phyloP scores from a whole-genome alignment of 768 basidiomycete species.

The Fomitopsis pulvina region DNA sequence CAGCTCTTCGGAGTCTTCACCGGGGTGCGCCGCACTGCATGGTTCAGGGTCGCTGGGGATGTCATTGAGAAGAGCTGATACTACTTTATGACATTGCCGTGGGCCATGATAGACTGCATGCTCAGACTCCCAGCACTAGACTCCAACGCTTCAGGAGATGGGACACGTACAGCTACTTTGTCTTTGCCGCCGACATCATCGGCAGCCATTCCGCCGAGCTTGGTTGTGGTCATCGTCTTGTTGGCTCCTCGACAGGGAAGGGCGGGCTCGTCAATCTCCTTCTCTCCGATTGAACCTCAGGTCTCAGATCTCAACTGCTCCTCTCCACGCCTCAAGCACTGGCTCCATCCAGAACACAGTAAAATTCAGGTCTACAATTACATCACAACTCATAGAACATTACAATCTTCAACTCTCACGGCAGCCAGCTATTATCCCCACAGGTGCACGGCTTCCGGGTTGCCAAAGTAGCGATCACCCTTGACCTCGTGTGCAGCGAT shows the following conservation, averaged over 20 bases:
- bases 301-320: no score
- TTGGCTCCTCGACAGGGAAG: no score
- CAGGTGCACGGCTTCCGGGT: constrained; percentile 18
- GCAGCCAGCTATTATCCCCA: constrained; percentile 25
- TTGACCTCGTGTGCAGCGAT: constrained; percentile 29
- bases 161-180: constrained; percentile 31
- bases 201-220: constrained; percentile 33
- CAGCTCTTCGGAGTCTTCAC: constrained; percentile 53
- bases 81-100: constrained; percentile 48
- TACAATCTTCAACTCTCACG: no score
- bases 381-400: no score
- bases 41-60: background rate
- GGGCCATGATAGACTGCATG: constrained; percentile 30
- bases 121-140: background rate
- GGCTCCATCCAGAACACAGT: no score
- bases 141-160: constrained; percentile 18
- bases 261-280: no score
- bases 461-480: constrained; percentile 31
- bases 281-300: no score
- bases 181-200: constrained; percentile 29
- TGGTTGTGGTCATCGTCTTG: constrained; percentile 23
- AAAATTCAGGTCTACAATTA: no score
- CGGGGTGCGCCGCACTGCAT: constrained; percentile 28
- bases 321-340: no score
- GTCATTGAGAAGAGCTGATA: background rate